phyloP scores from a whole-genome alignment of 257 asterid genomes.

The Gentiana dahurica region DNA sequence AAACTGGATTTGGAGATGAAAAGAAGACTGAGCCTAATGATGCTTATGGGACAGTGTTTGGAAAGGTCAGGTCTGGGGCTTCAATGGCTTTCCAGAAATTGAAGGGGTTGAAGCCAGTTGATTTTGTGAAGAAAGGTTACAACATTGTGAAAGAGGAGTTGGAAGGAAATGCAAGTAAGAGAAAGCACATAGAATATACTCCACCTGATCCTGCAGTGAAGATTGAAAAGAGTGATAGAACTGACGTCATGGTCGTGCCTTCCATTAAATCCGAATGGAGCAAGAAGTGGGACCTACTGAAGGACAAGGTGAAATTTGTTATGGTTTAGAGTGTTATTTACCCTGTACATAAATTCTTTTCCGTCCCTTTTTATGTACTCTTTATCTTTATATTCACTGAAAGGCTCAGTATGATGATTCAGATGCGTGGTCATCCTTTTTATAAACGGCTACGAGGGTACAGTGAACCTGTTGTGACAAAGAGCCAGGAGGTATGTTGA shows the following conservation, averaged over 20 bases:
- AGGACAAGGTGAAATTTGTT: constrained; percentile 50
- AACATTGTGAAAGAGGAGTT: constrained; percentile 69
- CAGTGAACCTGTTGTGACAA: constrained; percentile 73
- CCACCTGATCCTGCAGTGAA: constrained; percentile 40
- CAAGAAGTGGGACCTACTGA: constrained; percentile 79
- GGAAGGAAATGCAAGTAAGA: constrained; percentile 66
- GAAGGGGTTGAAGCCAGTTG: constrained; percentile 77
- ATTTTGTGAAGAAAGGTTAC: constrained; percentile 71
- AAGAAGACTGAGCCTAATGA: constrained; percentile 41
- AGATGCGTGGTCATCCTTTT: constrained; percentile 71
- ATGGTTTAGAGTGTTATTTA: neutral
- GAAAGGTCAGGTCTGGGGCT: constrained; percentile 56
- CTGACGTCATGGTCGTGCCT: constrained; percentile 69
- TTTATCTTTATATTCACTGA: no score
- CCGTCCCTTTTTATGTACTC: neutral
- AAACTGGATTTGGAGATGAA: constrained; percentile 39
- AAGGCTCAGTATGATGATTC: constrained; percentile 7
- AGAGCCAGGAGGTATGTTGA: constrained; percentile 76
- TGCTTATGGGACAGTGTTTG: constrained; percentile 45
- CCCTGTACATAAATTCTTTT: neutral
- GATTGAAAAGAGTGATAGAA: constrained; percentile 60
- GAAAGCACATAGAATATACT: constrained; percentile 69
- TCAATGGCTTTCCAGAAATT: constrained; percentile 57
- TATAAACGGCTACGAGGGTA: constrained; percentile 61
- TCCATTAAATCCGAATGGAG: constrained; percentile 62